These are phyloP conservation scores for Penicillium coffeae DNA, from an alignment of 495 filamentous ascomycete species.

Conservation along the genomic window DNA sequence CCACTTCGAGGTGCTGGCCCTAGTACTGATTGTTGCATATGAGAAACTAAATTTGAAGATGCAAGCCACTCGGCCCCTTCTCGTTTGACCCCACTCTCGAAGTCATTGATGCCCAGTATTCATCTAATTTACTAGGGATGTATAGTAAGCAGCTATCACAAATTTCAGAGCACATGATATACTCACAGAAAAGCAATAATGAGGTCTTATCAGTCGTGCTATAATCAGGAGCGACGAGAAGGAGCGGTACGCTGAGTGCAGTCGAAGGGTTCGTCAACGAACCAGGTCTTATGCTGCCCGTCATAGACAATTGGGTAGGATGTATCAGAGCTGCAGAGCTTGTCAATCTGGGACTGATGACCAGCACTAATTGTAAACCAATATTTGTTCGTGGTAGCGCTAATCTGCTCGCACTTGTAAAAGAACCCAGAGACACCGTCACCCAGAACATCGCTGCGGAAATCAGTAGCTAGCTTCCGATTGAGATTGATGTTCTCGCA, in stretches of 20 bases:
- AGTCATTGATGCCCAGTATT: too few relatives aligned
- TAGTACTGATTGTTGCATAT: too few relatives aligned
- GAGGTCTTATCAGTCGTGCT: too few relatives aligned
- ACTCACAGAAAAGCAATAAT: too few relatives aligned
- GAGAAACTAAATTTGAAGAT: too few relatives aligned
- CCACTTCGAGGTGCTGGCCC: too few relatives aligned
- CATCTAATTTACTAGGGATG: too few relatives aligned
- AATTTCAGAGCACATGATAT: too few relatives aligned
- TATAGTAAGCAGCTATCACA: too few relatives aligned
- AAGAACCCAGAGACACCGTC: slow-evolving; percentile 20
- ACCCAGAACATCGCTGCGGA: slow-evolving; percentile 26
- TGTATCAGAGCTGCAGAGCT: slow-evolving; percentile 19
- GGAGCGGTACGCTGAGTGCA: slow-evolving; percentile 23
- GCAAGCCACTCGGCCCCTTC: too few relatives aligned
- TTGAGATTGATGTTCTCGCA: slow-evolving; percentile 30
- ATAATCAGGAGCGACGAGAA: neutral
- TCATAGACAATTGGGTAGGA: slow-evolving; percentile 23
- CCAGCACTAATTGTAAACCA: slow-evolving; percentile 28
- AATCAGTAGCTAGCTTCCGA: slow-evolving; percentile 23
- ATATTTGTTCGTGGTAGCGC: slow-evolving; percentile 22
- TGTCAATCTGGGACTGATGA: slow-evolving; percentile 15
- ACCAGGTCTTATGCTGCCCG: slow-evolving; percentile 25
- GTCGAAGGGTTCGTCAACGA: slow-evolving; percentile 26
- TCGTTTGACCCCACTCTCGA: too few relatives aligned
- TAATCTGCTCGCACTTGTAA: slow-evolving; percentile 26